Conservation (phyloP, 176 grass and related monocot species). For the Ensete glaucum region DNA sequence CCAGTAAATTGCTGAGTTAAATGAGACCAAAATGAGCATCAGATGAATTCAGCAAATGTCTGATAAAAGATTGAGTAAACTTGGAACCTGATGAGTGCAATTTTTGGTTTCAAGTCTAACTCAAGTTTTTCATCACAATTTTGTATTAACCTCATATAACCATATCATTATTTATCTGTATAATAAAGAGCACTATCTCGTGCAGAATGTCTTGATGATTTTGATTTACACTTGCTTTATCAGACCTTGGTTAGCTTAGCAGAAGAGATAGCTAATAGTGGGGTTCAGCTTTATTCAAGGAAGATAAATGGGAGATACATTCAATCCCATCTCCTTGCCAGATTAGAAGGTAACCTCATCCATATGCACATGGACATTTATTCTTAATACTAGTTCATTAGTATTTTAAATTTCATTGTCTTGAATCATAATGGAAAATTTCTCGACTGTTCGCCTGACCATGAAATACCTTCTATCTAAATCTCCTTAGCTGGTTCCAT, state of each 20-base stretch:
- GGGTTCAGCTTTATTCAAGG: slow-evolving; percentile 50
- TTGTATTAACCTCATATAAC: too few relatives aligned
- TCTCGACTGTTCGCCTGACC: not conserved
- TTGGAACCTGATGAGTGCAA: too few relatives aligned
- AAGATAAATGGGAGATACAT: slow-evolving; percentile 93
- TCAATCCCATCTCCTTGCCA: slow-evolving; percentile 76
- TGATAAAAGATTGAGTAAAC: too few relatives aligned
- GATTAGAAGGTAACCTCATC: slow-evolving; percentile 63
- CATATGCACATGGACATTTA: not conserved
- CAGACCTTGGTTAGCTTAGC: slow-evolving; percentile 85
- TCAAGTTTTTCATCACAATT: too few relatives aligned
- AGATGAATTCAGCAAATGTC: too few relatives aligned
- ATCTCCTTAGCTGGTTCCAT: too few relatives aligned
- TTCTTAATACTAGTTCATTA: not conserved
- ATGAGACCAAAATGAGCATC: too few relatives aligned
- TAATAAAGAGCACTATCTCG: not conserved
- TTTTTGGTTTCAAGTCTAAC: too few relatives aligned
- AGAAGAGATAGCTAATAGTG: slow-evolving; percentile 80
- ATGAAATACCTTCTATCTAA: not conserved
- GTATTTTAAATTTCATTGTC: not conserved
- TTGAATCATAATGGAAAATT: not conserved
- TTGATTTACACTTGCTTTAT: slow-evolving; percentile 25
- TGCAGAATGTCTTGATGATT: slow-evolving; percentile 13
- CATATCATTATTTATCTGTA: not conserved
- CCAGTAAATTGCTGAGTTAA: too few relatives aligned